phyloP scores from a whole-genome alignment of 192 early-diverging fungal genomes.

The Coemansia biformis region DNA sequence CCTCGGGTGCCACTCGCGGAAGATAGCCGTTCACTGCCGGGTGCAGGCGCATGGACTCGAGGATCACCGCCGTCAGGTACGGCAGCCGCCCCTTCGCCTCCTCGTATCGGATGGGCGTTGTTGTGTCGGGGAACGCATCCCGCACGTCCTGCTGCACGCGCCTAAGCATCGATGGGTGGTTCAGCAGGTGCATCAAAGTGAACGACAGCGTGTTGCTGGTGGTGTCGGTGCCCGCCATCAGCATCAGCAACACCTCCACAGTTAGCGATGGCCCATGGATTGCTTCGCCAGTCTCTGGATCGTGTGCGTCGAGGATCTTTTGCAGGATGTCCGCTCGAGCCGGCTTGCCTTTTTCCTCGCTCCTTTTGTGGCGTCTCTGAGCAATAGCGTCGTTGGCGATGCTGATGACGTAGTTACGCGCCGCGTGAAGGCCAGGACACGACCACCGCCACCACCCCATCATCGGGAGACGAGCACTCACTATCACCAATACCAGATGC shows the following conservation, averaged over 20 bases:
- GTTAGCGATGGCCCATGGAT: slow-evolving; percentile 10
- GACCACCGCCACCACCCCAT: slow-evolving; percentile 11
- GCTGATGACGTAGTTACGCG: slow-evolving; percentile 1
- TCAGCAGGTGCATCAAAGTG: slow-evolving; percentile 31
- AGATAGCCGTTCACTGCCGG: slow-evolving; percentile 22
- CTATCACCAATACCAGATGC: slow-evolving; percentile 1
- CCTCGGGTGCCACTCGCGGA: slow-evolving; percentile 18
- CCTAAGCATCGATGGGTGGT: slow-evolving; percentile 16
- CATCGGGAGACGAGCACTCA: slow-evolving; percentile 6
- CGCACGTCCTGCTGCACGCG: slow-evolving; percentile 27
- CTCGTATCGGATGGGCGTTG: slow-evolving; percentile 15
- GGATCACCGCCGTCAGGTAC: slow-evolving; percentile 35
- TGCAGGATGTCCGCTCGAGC: slow-evolving; percentile 39
- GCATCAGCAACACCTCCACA: slow-evolving; percentile 22
- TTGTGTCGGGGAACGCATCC: slow-evolving; percentile 17
- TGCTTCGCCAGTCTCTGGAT: slow-evolving; percentile 24
- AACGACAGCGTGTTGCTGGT: slow-evolving; percentile 43
- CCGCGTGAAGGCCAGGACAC: background rate
- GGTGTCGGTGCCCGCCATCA: slow-evolving; percentile 48
- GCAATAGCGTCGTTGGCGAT: slow-evolving; percentile 7
- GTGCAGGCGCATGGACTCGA: slow-evolving; percentile 41
- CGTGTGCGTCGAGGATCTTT: slow-evolving; percentile 31
- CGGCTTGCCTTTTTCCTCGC: background rate
- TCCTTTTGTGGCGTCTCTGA: background rate
- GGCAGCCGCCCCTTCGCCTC: slow-evolving; percentile 17